Base-by-base conservation (phyloP, 2,329 filamentous ascomycete species). In the Aspergillus tanneri region DNA sequence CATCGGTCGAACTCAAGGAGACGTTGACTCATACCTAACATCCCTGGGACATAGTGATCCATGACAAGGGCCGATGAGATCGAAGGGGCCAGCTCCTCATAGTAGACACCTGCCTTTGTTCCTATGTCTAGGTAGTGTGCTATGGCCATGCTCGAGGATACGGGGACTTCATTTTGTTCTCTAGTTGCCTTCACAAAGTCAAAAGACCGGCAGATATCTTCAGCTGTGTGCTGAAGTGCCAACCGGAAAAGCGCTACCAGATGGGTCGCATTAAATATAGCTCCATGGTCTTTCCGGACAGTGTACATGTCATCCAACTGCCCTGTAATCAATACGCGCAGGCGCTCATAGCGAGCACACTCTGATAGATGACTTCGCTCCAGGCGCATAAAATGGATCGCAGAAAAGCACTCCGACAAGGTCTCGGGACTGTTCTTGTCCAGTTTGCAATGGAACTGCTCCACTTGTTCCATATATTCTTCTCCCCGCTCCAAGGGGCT, bases 31-130 rank as follows among this genome's bases (percentile, higher is more conserved):
- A 11, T 42, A 50, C 43, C 2, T 9, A 50, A 35, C 36, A 60
- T 63, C 11, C 37, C 11, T 4, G 55, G 54, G 16, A 56, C 21
- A 53, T 46, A 46, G 19, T 46, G 34, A 27, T 46, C 43, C 43
- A 46, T 46, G 12, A 46, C 19, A 6, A 46, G 32, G 8, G 43
- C 34, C 2, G 43, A 46, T 22, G 34, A 32, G 9, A 38, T 19
- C 1, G 43, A 46, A n/a, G 43, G 21, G 11, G 34, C 43, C 9
- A 46, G 32, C 5, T 37, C 23, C 19, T 37, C 23, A 24, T n/a
- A 38, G n/a, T 22, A 23, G n/a, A 37, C 10, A 12, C 23, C 43
- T 5, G 21, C 30, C 12, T 30, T 19, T n/a, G 9, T 8, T 16
- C 43, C 43, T 14, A 46, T 12, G 10, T 38, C 43, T 18, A 27